Base-by-base conservation (phyloP, 768 basidiomycete species). In the Termitomyces sp. region DNA sequence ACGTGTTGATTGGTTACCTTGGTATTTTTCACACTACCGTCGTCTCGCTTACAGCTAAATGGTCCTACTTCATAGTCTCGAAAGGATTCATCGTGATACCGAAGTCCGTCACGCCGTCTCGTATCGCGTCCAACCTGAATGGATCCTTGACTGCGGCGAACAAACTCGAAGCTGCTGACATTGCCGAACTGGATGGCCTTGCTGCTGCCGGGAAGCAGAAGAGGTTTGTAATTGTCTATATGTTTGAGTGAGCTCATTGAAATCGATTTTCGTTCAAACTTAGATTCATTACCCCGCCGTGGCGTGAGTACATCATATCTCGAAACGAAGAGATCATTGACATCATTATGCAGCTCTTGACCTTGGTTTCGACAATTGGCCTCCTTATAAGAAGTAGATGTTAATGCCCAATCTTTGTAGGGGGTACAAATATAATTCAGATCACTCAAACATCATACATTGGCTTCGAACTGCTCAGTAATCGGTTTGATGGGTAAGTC, bases 331-430 rank as follows among this genome's bases (percentile, higher is more conserved):
- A 2, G 46, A 32, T 22, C 36, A 33, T 46, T 64, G 38, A 61
- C 24, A 22, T 52, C 44, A 44, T 61, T 57, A 45, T 57, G 6
- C 63, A 87, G 85, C 84, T 53, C 75, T 89, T 57, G 85, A 88
- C 51, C 82, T 89, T 51, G 88, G 88, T 9, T 89, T 90, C 67
- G 86, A 87, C n/a, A 74, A 89, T 68, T 89, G 87, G 88, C 75
- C 75, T 38, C 69, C 71, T 49, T 61, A 56, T 52, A 66, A 67
- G 57, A 62, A 63, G 36, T 50, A 58, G 56, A 57, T 20, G 18
- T n/a, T n/a, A 4, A 39, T 5, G 38, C 16, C 53, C 20, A 24
- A 54, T 16, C 15, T 53, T 36, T 52, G 51, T 52, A 36, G 13
- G 51, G 6, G 53, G 7, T 42, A 55, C 40, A 44, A 55, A 20